Conservation (phyloP, 129 eudicot species). For the Pittosporum tobira region DNA sequence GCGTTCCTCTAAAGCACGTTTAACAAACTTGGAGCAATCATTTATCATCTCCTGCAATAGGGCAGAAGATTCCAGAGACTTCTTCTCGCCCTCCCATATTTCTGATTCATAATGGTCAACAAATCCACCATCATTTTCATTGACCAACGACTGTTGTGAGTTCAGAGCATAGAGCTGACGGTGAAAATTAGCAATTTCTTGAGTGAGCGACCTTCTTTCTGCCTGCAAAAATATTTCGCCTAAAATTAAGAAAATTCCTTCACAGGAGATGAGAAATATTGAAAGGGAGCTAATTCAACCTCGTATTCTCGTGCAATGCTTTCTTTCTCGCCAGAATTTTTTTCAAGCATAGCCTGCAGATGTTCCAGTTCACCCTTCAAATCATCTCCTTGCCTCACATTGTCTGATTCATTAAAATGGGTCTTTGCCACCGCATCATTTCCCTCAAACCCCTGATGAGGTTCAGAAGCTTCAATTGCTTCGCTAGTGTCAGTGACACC, state of each 20-base stretch:
- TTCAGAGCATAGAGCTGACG: conserved; percentile 38
- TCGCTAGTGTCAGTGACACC: conserved; percentile 20
- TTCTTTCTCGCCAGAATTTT: conserved; percentile 41
- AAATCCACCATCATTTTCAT: conserved; percentile 20
- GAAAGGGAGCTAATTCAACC: conserved; percentile 32
- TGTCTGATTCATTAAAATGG: conserved; percentile 23
- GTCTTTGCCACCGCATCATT: conserved; percentile 18
- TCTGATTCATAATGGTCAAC: conserved; percentile 16
- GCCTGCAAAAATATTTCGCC: conserved; percentile 43
- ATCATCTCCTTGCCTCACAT: conserved; percentile 23
- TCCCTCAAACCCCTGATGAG: conserved; percentile 29
- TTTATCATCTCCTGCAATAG: conserved; percentile 51
- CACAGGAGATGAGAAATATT: conserved; percentile 7
- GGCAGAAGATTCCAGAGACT: conserved; percentile 13
- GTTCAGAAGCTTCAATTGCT: conserved; percentile 27
- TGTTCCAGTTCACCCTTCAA: conserved; percentile 33
- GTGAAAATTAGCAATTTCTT: conserved; percentile 44
- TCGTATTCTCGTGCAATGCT: conserved; percentile 37
- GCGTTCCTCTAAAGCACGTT: conserved; percentile 31
- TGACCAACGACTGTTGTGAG: conserved; percentile 18
- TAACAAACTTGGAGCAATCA: conserved; percentile 49
- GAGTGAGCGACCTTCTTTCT: conserved; percentile 38
- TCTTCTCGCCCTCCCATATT: conserved; percentile 25
- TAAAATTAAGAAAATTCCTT: conserved; percentile 12
- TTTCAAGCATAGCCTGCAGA: conserved; percentile 30